Conservation (phyloP, 2,329 filamentous ascomycete species). For the Botrytis sinoallii region DNA sequence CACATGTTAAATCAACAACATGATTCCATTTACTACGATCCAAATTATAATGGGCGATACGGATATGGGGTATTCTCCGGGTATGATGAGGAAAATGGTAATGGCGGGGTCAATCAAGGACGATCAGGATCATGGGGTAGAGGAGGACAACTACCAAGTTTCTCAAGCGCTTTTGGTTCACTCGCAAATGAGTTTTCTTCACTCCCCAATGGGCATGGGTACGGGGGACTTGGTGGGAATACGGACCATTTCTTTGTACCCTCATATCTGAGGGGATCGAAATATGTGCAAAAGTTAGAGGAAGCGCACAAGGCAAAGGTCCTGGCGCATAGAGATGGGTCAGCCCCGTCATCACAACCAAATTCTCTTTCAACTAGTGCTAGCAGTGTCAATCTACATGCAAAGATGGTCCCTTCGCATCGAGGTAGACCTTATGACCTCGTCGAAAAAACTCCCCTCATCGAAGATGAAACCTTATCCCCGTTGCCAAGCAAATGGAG, state of each 20-base stretch:
- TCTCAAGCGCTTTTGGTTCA: conserved; percentile 37
- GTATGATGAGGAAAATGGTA: conserved; percentile 33
- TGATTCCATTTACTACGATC: conserved; percentile 34
- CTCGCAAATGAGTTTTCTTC: conserved; percentile 26
- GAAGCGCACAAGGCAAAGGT: conserved; percentile 64
- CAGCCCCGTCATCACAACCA: conserved; percentile 44
- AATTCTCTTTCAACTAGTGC: conserved; percentile 53
- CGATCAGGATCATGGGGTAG: conserved; percentile 33
- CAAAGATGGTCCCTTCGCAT: conserved; percentile 61
- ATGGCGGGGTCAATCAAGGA: conserved; percentile 29
- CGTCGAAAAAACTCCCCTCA: conserved; percentile 67
- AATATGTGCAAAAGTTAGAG: conserved; percentile 73
- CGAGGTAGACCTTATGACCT: conserved; percentile 80
- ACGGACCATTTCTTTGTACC: conserved; percentile 68
- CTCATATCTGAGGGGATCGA: conserved; percentile 75
- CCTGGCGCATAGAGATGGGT: conserved; percentile 45
- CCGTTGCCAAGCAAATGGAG: conserved; percentile 83
- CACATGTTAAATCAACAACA: conserved; percentile 24
- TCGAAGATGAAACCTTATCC: conserved; percentile 59
- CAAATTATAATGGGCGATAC: conserved; percentile 30
- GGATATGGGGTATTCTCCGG: conserved; percentile 24
- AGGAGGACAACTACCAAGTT: conserved; percentile 35
- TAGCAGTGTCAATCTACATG: conserved; percentile 51
- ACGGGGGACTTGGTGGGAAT: conserved; percentile 26
- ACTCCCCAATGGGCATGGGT: conserved; percentile 33